Conservation (phyloP, 1,139 yeast genomes). For the Nakaseomyces delphensis region DNA sequence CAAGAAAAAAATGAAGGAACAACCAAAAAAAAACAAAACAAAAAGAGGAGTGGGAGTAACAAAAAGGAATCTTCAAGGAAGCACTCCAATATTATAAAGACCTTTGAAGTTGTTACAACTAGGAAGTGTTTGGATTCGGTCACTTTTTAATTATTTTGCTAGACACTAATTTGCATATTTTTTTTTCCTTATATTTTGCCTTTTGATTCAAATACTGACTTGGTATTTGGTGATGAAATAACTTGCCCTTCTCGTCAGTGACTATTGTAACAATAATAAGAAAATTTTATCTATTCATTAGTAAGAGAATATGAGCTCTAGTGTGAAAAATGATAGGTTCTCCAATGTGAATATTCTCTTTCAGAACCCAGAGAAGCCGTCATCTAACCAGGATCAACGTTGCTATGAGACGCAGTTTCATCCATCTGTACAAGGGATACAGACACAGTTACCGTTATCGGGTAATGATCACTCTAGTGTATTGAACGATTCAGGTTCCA, state of each 20-base stretch:
- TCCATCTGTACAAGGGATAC: background rate
- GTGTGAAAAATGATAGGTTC: background rate
- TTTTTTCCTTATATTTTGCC: background rate
- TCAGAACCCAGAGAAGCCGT: background rate
- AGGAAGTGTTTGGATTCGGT: too few species aligned
- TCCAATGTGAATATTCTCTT: slow-evolving; percentile 1
- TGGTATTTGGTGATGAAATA: too few species aligned
- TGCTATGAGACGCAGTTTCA: background rate
- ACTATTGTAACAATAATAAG: too few species aligned
- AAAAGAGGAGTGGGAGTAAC: background rate
- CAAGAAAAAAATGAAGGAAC: background rate
- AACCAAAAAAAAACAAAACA: background rate
- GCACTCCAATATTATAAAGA: background rate
- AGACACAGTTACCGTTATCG: background rate
- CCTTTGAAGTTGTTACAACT: too few species aligned
- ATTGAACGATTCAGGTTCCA: background rate
- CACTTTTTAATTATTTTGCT: too few species aligned
- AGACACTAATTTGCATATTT: too few species aligned
- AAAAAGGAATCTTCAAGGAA: background rate
- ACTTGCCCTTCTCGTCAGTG: too few species aligned
- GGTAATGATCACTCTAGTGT: background rate
- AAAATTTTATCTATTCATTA: background rate
- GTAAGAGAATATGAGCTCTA: slow-evolving; percentile 1
- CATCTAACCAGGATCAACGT: background rate
- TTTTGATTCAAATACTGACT: too few species aligned